Base-by-base conservation (phyloP, 768 basidiomycete genomes). In the Mycena maculata region DNA sequence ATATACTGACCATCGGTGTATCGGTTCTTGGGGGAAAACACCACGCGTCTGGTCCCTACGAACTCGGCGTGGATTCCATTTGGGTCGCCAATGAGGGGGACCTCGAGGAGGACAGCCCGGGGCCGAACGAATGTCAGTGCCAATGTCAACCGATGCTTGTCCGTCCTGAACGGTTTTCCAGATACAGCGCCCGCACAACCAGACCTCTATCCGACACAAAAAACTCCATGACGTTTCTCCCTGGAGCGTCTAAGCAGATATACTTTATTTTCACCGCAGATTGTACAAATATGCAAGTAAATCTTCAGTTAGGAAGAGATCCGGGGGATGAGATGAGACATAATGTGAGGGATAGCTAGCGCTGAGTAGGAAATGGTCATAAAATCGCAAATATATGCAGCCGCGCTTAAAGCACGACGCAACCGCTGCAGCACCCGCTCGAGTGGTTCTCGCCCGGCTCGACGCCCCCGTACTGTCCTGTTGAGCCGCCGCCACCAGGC, bases 1-100 rank as follows among this genome's bases (percentile, higher is more conserved):
- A 86, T 48, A 80, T 99, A 18, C 85, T 91, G 53, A 92, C 92
- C 7, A 83, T 98, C 20, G 96, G 96, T 1, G 91, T 98, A 38
- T 94, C 94, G 1, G 79, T 98, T 18, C 82, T 99, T 5, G 96
- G 95, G 15, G 93, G 94, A 2, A 94, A 93, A 60, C 89, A 92
- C 60, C 87, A 89, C 16, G 81, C 88, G 11, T 83, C 88, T 44
- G 95, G 95, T 2, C 80, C 82, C 28, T 97, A 92, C 72, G 95
- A 96, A 71, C 85, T 97, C 0, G 92, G 92, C 4, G 84, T 96
- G 48, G 92, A 94, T 70, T 89, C 87, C 2, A 92, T 97, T 63
- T 84, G 90, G 59, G 87, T 92, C n/a, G 90, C 94, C 28, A 93
- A 94, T 63, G 87, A 92, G 56, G 90, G 90, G 71, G 90, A 92